phyloP scores from a whole-genome alignment of 495 filamentous ascomycete species.

The Penicillium soppii region DNA sequence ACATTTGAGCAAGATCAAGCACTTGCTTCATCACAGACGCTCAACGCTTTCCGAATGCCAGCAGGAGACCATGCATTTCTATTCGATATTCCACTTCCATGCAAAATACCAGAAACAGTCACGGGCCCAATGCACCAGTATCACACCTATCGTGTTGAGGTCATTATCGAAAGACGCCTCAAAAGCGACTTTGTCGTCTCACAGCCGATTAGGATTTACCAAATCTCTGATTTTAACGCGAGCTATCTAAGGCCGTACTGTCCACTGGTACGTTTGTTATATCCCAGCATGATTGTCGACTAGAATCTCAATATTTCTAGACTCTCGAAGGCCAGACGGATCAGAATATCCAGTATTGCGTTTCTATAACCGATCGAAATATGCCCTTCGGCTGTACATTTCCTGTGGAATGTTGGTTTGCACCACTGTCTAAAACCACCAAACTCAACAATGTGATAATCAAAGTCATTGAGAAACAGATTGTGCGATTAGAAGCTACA shows the following conservation, averaged over 20 bases:
- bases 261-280: constrained; percentile 9
- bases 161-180: constrained; percentile 12
- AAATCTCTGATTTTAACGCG: neutral
- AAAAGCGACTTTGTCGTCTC: constrained; percentile 16
- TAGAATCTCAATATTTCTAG: neutral
- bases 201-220: constrained; percentile 13
- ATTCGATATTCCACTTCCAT: constrained; percentile 19
- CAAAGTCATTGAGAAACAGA: constrained; percentile 15
- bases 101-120: constrained; percentile 14
- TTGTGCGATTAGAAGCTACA: constrained; percentile 17
- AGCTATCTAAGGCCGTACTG: constrained; percentile 2
- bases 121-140: constrained; percentile 17
- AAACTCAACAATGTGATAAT: constrained; percentile 6
- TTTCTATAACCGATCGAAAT: constrained; percentile 14
- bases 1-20: constrained; percentile 15
- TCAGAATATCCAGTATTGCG: constrained; percentile 16
- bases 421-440: constrained; percentile 8
- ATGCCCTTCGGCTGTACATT: constrained; percentile 19
- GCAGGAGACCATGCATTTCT: constrained; percentile 26
- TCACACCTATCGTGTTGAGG: constrained; percentile 24
- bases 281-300: too few relatives aligned
- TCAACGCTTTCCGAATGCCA: constrained; percentile 19
- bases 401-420: constrained; percentile 16
- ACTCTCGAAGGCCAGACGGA: constrained; percentile 2
- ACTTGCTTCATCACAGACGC: constrained; percentile 17